Conservation (phyloP, 2,329 filamentous ascomycete species). For the Eurotiales sp. region DNA sequence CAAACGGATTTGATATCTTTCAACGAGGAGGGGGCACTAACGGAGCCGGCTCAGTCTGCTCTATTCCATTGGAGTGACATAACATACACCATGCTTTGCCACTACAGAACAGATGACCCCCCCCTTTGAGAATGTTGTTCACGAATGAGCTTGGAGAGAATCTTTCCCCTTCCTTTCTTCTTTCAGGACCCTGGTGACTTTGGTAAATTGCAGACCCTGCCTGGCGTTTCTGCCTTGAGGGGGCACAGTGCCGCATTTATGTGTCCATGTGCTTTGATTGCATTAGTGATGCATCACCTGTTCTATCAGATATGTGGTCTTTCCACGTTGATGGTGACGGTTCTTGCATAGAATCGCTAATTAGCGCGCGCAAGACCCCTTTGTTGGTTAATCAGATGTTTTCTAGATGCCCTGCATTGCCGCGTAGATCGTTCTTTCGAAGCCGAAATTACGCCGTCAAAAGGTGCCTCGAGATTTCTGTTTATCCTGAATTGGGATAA, state of each 20-base stretch:
- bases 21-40: not conserved
- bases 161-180: not conserved
- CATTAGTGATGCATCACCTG: slow-evolving; percentile 10
- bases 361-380: slow-evolving; percentile 13
- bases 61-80: slow-evolving; percentile 1
- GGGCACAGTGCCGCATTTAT: slow-evolving; percentile 8
- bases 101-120: slow-evolving; percentile 5
- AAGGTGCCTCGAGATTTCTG: slow-evolving; percentile 3
- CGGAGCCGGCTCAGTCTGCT: not conserved
- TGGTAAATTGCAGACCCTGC: not conserved
- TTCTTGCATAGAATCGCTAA: slow-evolving; percentile 14
- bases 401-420: slow-evolving; percentile 15
- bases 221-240: slow-evolving; percentile 13
- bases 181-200: not conserved
- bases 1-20: slow-evolving; percentile 1
- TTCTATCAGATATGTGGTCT: slow-evolving; percentile 3
- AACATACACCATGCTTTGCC: slow-evolving; percentile 3
- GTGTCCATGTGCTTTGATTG: slow-evolving; percentile 11
- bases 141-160: slow-evolving; percentile 6
- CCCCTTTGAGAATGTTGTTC: not conserved
- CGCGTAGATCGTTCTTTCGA: slow-evolving; percentile 14
- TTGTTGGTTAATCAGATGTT: slow-evolving; percentile 13
- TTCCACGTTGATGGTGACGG: slow-evolving; percentile 11
- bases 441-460: slow-evolving; percentile 11
- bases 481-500: not conserved